A percentile compares a stretch with the other conserved stretches of the same genome.
phyloP scores from a whole-genome alignment of 805 yeast genomes.

The Spathaspora boniae region DNA sequence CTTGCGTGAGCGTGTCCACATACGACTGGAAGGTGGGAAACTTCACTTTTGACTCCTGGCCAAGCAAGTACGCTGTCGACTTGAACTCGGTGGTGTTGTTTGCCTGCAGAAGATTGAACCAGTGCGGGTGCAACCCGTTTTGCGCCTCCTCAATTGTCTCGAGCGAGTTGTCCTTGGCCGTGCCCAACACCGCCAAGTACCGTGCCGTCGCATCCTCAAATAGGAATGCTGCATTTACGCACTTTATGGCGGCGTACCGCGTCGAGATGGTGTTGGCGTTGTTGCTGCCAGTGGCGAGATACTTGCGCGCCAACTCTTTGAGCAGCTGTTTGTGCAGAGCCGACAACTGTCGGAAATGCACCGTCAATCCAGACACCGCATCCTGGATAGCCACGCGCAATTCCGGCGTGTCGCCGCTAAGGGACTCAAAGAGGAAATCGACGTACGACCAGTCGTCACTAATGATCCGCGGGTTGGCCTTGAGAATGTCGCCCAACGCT shows the following conservation, averaged over 20 bases:
- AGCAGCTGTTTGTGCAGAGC: slow-evolving; percentile 37
- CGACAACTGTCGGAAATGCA: slow-evolving; percentile 43
- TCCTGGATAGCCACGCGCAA: slow-evolving; percentile 69
- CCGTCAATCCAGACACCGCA: slow-evolving; percentile 57
- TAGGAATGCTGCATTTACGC: slow-evolving; percentile 57
- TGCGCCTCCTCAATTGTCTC: slow-evolving; percentile 78
- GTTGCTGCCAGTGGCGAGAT: slow-evolving; percentile 19
- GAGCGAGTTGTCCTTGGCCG: slow-evolving; percentile 53
- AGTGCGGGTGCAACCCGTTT: slow-evolving; percentile 79
- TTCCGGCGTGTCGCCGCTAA: slow-evolving; percentile 61
- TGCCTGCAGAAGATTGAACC: slow-evolving; percentile 57
- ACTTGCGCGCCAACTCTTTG: slow-evolving; percentile 31
- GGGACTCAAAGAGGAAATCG: slow-evolving; percentile 66
- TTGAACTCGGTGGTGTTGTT: slow-evolving; percentile 42
- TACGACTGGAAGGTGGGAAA: slow-evolving; percentile 57
- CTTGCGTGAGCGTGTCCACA: slow-evolving; percentile 21
- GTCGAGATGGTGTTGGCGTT: slow-evolving; percentile 41
- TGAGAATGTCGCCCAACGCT: slow-evolving; percentile 66
- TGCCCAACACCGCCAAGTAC: slow-evolving; percentile 61
- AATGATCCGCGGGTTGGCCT: slow-evolving; percentile 41
- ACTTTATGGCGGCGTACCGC: slow-evolving; percentile 65
- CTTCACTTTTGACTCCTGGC: slow-evolving; percentile 30
- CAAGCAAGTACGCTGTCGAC: slow-evolving; percentile 43
- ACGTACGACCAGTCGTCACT: slow-evolving; percentile 48
- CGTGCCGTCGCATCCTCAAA: slow-evolving; percentile 70